phyloP scores from a whole-genome alignment of 352 stramenopile genomes.

The Pythium phragmiticola region DNA sequence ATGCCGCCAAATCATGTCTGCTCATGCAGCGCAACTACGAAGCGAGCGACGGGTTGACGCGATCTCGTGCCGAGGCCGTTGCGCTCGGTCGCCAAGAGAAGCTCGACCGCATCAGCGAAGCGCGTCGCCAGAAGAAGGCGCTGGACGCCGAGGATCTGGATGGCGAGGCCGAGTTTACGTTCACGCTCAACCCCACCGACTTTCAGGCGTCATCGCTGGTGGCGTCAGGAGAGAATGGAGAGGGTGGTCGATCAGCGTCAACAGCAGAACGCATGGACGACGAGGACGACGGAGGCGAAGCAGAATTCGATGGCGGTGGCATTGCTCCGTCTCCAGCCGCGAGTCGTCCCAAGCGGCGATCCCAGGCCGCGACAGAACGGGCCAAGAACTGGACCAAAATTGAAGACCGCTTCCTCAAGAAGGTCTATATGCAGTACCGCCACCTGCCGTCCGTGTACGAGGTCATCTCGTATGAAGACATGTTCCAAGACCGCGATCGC shows the following conservation, averaged over 20 bases:
- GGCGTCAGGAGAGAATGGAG: constrained; percentile 5
- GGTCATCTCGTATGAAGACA: constrained; percentile 88
- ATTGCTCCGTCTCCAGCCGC: constrained; percentile 17
- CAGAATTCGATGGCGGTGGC: constrained; percentile 24
- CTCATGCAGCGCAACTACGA: constrained; percentile 80
- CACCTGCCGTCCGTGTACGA: constrained; percentile 85
- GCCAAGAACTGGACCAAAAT: constrained; percentile 84
- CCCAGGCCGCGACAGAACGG: constrained; percentile 39
- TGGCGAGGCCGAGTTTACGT: constrained; percentile 80
- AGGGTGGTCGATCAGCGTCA: too few relatives aligned
- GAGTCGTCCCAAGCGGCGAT: constrained; percentile 27
- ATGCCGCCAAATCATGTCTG: constrained; percentile 61
- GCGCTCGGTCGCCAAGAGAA: constrained; percentile 57
- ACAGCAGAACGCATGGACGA: neutral
- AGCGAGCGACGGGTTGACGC: constrained; percentile 56
- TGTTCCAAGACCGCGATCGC: constrained; percentile 86
- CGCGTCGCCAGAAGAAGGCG: constrained; percentile 62
- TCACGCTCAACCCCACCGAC: constrained; percentile 55
- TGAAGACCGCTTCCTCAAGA: constrained; percentile 78
- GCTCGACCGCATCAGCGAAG: constrained; percentile 61
- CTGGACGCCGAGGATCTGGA: constrained; percentile 77
- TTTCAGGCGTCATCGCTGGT: constrained; percentile 60
- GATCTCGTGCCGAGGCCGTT: constrained; percentile 59
- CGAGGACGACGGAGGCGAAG: constrained; percentile 27
- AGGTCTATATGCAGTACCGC: constrained; percentile 74